Conservation (phyloP, 352 stramenopile genomes). For the Blastocystis sp. region DNA sequence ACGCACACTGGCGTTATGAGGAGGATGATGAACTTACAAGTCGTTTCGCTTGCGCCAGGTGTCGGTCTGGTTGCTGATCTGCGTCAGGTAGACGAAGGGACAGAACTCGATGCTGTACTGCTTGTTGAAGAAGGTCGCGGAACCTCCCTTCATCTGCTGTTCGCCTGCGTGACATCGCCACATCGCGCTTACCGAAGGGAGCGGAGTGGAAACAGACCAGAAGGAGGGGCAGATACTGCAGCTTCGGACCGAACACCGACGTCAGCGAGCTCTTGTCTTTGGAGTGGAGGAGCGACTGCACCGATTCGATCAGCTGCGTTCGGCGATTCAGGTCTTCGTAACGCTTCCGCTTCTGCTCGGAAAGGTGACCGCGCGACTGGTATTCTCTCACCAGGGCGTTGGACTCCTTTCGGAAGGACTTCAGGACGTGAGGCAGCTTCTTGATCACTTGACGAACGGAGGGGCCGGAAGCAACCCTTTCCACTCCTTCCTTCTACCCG, state of each 20-base stretch:
- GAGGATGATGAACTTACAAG: background rate
- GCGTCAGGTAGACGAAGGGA: background rate
- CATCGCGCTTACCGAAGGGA: background rate
- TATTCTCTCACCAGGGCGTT: background rate
- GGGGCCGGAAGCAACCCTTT: no score
- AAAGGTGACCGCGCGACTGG: background rate
- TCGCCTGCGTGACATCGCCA: background rate
- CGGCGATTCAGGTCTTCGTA: slow-evolving; percentile 11
- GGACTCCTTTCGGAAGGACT: background rate
- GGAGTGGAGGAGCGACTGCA: background rate
- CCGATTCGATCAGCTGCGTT: background rate
- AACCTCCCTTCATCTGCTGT: slow-evolving; percentile 33
- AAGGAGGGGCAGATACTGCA: slow-evolving; percentile 9
- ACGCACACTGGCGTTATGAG: background rate
- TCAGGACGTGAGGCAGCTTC: background rate
- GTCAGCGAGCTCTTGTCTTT: background rate
- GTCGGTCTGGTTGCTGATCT: slow-evolving; percentile 33
- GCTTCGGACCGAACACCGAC: background rate
- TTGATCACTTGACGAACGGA: background rate
- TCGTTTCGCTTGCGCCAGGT: slow-evolving; percentile 40
- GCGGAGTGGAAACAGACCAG: background rate
- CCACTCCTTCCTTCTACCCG: background rate
- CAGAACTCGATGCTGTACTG: slow-evolving; percentile 46
- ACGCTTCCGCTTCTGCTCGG: background rate
- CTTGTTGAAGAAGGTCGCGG: slow-evolving; percentile 18